phyloP scores from a whole-genome alignment of 2,329 filamentous ascomycete species.

The Aureobasidium sp. region DNA sequence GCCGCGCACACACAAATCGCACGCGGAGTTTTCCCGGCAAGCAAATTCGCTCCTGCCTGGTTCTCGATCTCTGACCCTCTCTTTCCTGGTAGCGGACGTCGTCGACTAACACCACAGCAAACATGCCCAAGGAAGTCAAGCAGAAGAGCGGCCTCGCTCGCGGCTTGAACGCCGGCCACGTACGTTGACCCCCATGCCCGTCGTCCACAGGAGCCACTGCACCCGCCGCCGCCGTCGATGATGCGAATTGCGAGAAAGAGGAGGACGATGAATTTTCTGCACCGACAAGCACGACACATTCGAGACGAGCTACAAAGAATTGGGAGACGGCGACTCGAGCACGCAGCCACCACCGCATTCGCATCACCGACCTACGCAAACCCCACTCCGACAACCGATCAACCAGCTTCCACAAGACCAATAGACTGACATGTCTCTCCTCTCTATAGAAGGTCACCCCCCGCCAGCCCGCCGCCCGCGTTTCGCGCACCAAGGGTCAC shows the following conservation, averaged over 20 bases:
- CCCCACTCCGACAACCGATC: not conserved
- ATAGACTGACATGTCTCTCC: conserved; percentile 10
- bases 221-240: conserved; percentile 20
- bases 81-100: conserved; percentile 12
- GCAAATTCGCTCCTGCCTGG: conserved; percentile 2
- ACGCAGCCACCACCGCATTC: not conserved
- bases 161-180: conserved; percentile 60
- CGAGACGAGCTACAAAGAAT: not conserved
- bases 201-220: conserved; percentile 10
- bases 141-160: conserved; percentile 50
- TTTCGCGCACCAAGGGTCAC: conserved; percentile 79
- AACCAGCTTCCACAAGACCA: conserved; percentile 16
- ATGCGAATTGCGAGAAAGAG: conserved; percentile 29
- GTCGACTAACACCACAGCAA: conserved; percentile 22
- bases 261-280: not conserved
- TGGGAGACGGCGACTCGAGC: not conserved
- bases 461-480: conserved; percentile 42
- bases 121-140: conserved; percentile 49
- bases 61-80: not conserved
- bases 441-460: conserved; percentile 43
- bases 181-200: conserved; percentile 41
- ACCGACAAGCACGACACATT: not conserved
- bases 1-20: not conserved
- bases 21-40: conserved; percentile 16
- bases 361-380: conserved; percentile 1